These are phyloP conservation scores for Aspergillus spinulosporus DNA, from an alignment of 2,329 filamentous ascomycete genomes.

Conservation along the genomic window DNA sequence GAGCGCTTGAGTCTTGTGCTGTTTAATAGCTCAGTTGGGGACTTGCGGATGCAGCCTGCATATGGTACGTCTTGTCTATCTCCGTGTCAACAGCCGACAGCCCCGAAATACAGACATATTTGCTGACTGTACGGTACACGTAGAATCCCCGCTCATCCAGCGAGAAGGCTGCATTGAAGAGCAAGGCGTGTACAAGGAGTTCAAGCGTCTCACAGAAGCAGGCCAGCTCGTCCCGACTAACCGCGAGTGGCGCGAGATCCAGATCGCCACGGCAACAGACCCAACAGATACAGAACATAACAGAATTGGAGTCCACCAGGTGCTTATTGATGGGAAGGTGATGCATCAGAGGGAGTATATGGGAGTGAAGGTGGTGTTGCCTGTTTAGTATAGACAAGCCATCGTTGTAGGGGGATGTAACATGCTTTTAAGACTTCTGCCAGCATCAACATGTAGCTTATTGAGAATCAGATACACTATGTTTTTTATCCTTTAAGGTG, in stretches of 20 bases:
- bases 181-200: constrained; percentile 51
- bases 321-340: constrained; percentile 47
- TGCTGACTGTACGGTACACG: no score
- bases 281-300: constrained; percentile 46
- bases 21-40: constrained; percentile 50
- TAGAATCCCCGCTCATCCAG: constrained; percentile 42
- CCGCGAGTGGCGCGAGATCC: constrained; percentile 52
- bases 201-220: constrained; percentile 44
- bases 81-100: no score
- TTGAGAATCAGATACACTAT: no score
- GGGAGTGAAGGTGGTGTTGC: constrained; percentile 49
- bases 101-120: no score
- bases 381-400: constrained; percentile 32
- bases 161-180: constrained; percentile 46
- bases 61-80: constrained; percentile 17
- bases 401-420: no score
- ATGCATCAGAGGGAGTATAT: constrained; percentile 52
- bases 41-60: constrained; percentile 47
- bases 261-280: constrained; percentile 48
- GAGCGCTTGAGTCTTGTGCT: constrained; percentile 40
- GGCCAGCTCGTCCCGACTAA: constrained; percentile 49
- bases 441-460: no score
- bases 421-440: no score
- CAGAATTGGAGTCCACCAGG: constrained; percentile 45
- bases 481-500: no score